A percentile compares a stretch with the other conserved stretches of the same genome.
These are phyloP conservation scores for Crotalaria pallida DNA, from an alignment of 306 rosid genomes.

Conservation along the genomic window DNA sequence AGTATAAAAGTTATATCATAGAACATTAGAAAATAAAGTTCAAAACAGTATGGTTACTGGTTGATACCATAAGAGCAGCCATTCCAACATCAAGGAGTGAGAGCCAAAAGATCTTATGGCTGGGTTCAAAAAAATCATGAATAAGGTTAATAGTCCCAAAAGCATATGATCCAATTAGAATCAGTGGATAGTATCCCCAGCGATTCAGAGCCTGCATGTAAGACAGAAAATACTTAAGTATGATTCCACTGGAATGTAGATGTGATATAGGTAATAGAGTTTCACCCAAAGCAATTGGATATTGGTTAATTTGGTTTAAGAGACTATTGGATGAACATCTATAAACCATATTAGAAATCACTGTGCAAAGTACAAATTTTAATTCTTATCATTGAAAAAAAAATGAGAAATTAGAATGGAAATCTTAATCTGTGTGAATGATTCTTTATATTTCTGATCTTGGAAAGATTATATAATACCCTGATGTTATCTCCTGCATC, in stretches of 20 bases:
- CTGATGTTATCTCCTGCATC: constrained; percentile 87
- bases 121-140: constrained; percentile 91
- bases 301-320: not conserved
- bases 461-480: constrained; percentile 38
- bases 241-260: constrained; percentile 7
- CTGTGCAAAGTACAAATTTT: not conserved
- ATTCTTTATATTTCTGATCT: not conserved
- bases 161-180: constrained; percentile 92
- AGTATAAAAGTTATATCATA: not conserved
- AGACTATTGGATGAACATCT: not conserved
- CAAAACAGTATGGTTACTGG: constrained; percentile 9
- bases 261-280: not conserved
- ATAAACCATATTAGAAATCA: constrained; percentile 1
- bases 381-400: not conserved
- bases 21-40: constrained; percentile 7
- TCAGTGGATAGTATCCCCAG: constrained; percentile 96
- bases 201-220: constrained; percentile 74
- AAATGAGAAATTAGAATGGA: not conserved
- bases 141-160: constrained; percentile 90
- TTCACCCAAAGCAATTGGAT: not conserved
- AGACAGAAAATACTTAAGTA: not conserved
- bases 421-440: not conserved
- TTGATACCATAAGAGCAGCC: constrained; percentile 87
- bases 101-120: constrained; percentile 88
- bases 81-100: constrained; percentile 88